Percentiles rank a stretch among this genome's conserved stretches.
Evolutionary conservation across 129 eudicot genomes (phyloP).

Genomic region (Gnaphalium uliginosum): DNA sequence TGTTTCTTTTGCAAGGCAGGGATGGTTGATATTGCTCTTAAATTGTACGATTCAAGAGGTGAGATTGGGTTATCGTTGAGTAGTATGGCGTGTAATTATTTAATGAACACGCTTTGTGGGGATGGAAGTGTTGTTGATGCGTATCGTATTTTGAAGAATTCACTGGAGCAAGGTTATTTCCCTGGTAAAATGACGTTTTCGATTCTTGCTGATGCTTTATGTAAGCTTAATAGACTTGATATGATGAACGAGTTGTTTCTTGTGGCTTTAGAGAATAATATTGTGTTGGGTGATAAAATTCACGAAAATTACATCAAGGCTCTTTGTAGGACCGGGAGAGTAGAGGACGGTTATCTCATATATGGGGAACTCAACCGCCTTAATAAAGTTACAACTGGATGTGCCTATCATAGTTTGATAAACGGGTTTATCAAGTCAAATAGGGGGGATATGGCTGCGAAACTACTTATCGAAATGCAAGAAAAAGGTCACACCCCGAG

Average conservation of each 20-base stretch:
- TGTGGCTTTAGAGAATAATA: constrained; percentile 50
- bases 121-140: constrained; percentile 69
- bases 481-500: constrained; percentile 57
- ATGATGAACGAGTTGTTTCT: constrained; percentile 68
- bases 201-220: constrained; percentile 67
- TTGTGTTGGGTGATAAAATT: constrained; percentile 33
- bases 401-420: constrained; percentile 59
- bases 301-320: constrained; percentile 57
- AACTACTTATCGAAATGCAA: constrained; percentile 79
- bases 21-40: constrained; percentile 70
- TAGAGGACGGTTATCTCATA: constrained; percentile 66
- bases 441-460: constrained; percentile 68
- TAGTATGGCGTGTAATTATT: constrained; percentile 61
- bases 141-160: constrained; percentile 52
- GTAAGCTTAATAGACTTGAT: constrained; percentile 70
- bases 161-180: constrained; percentile 64
- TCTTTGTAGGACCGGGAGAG: constrained; percentile 54
- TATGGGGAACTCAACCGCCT: constrained; percentile 43
- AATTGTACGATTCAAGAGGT: constrained; percentile 50
- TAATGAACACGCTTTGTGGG: constrained; percentile 63
- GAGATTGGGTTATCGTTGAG: constrained; percentile 69
- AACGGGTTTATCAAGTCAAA: constrained; percentile 43
- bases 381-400: constrained; percentile 36
- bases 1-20: constrained; percentile 85
- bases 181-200: constrained; percentile 61